Percentiles rank a stretch among this genome's conserved stretches.
These are phyloP conservation scores for Groenewaldozyma auringiensis DNA, from an alignment of 1,139 yeast genomes.

Conservation along the genomic window DNA sequence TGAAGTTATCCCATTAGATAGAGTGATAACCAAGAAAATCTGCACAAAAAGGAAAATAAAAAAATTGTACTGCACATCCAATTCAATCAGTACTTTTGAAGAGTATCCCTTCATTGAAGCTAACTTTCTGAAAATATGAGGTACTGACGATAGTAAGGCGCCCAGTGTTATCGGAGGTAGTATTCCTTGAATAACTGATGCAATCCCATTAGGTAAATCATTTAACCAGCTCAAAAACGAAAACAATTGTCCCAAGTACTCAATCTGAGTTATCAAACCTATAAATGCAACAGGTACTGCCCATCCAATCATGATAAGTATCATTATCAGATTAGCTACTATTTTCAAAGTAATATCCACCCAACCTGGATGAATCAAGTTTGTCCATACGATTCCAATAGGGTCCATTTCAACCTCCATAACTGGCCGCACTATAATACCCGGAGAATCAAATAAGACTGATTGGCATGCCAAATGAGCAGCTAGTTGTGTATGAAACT, in stretches of 20 bases:
- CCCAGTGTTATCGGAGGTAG: conserved; percentile 64
- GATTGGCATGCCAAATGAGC: conserved; percentile 30
- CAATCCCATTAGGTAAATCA: conserved; percentile 47
- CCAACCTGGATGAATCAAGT: conserved; percentile 12
- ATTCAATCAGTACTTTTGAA: conserved; percentile 56
- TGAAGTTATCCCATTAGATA: conserved; percentile 71
- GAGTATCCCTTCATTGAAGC: conserved; percentile 62
- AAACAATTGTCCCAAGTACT: conserved; percentile 51
- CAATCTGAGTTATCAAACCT: conserved; percentile 69
- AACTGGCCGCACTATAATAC: conserved; percentile 7
- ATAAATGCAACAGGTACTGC: conserved; percentile 81
- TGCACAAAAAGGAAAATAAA: conserved; percentile 73
- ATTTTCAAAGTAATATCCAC: conserved; percentile 21
- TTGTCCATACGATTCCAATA: conserved; percentile 27
- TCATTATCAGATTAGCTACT: conserved; percentile 47
- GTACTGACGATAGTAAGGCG: conserved; percentile 61
- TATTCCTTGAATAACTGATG: conserved; percentile 69
- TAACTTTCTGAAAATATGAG: conserved; percentile 58
- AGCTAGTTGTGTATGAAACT: conserved; percentile 25
- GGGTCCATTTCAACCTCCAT: conserved; percentile 23
- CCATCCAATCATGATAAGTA: conserved; percentile 63
- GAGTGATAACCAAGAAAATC: conserved; percentile 73
- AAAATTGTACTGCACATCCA: conserved; percentile 66
- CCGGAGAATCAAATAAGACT: conserved; percentile 16
- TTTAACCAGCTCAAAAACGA: conserved; percentile 58